A percentile compares a stretch with the other conserved stretches of the same genome.
These are phyloP conservation scores for Triglochin maritima DNA, from an alignment of 106 monocot genomes.

Conservation along the genomic window DNA sequence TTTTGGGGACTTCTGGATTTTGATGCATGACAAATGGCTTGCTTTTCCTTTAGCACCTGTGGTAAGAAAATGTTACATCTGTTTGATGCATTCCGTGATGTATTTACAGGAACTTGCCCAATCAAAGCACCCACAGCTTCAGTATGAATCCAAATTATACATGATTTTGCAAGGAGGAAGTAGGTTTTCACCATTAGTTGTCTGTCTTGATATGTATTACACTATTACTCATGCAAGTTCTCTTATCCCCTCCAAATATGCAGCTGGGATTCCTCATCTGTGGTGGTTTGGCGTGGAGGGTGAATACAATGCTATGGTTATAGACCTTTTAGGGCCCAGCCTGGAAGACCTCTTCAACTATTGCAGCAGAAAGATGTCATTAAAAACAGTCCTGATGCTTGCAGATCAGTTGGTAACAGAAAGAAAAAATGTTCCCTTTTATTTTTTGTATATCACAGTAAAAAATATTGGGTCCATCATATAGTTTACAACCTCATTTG, in stretches of 20 bases:
- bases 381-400: slow-evolving; percentile 84
- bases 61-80: too few relatives aligned
- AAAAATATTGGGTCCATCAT: too few relatives aligned
- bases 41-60: too few relatives aligned
- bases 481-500: neutral
- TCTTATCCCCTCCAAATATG: slow-evolving; percentile 9
- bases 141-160: slow-evolving; percentile 91
- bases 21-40: too few relatives aligned
- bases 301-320: slow-evolving; percentile 77
- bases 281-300: slow-evolving; percentile 82
- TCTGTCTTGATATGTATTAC: neutral
- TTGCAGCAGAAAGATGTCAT: slow-evolving; percentile 48
- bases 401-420: slow-evolving; percentile 58
- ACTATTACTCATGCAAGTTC: neutral
- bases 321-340: slow-evolving; percentile 86
- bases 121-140: slow-evolving; percentile 90
- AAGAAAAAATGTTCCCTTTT: neutral
- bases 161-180: slow-evolving; percentile 95
- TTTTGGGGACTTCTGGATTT: too few relatives aligned
- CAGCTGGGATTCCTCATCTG: slow-evolving; percentile 66
- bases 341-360: slow-evolving; percentile 81
- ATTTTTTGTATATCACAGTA: too few relatives aligned
- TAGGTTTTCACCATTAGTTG: slow-evolving; percentile 21
- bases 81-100: neutral
- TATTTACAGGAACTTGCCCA: slow-evolving; percentile 57